Conservation (phyloP, 2,329 filamentous ascomycete genomes). For the Cladosporium sp. region DNA sequence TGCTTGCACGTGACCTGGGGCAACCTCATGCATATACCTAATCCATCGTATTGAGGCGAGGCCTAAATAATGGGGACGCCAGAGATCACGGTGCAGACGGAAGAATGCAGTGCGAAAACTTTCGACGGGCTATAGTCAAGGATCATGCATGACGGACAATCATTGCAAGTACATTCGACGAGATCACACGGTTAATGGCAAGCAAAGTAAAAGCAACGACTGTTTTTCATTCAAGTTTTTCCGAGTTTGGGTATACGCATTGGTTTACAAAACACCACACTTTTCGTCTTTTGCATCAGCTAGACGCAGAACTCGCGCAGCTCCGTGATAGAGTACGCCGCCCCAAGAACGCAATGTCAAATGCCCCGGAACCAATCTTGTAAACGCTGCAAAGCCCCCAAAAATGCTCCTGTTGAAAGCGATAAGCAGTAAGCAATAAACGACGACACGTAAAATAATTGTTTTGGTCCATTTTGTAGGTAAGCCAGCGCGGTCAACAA, state of each 20-base stretch:
- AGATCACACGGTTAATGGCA: neutral
- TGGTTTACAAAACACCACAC: neutral
- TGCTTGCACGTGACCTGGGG: neutral
- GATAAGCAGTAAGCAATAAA: neutral
- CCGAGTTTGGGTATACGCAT: conserved; percentile 12
- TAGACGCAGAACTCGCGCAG: neutral
- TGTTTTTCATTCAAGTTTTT: conserved; percentile 9
- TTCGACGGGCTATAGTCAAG: neutral
- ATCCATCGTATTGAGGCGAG: neutral
- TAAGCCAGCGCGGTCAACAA: neutral
- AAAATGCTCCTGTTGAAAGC: neutral
- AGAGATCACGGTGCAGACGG: neutral
- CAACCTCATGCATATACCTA: neutral
- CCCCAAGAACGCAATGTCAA: neutral
- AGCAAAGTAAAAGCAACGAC: neutral
- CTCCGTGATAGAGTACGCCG: neutral
- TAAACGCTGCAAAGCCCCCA: neutral
- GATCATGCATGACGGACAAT: neutral
- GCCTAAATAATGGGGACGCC: neutral
- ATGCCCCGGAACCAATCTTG: neutral
- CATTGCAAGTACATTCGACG: neutral
- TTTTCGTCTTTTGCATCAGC: neutral
- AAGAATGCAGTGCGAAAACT: neutral
- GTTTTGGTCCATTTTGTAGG: neutral
- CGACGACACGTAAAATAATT: neutral